Evolutionary conservation across 805 yeast species (phyloP).

Genomic region (Blastobotrys mokoenaii): DNA sequence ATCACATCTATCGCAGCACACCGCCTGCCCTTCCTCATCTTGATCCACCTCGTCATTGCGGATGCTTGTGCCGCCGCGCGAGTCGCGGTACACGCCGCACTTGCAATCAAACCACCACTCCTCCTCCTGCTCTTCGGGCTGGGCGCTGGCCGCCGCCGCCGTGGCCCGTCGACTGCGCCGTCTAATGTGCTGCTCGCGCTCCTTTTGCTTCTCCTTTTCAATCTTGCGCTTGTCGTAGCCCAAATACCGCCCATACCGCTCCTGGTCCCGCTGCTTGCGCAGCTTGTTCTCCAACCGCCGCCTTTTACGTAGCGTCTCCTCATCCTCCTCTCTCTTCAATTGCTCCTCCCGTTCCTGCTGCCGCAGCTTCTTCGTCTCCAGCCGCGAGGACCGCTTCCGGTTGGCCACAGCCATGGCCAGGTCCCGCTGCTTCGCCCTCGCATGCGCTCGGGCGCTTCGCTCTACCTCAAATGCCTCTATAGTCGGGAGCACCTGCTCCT

Average conservation of each 20-base stretch:
- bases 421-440: conserved; percentile 20
- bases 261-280: conserved; percentile 11
- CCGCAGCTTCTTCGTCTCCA: conserved; percentile 21
- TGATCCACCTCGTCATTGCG: conserved; percentile 17
- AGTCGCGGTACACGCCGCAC: conserved; percentile 31
- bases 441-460: conserved; percentile 19
- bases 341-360: conserved; percentile 20
- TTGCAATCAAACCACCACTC: conserved; percentile 34
- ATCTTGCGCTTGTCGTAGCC: conserved; percentile 11
- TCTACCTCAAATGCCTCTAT: conserved; percentile 22
- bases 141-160: conserved; percentile 7
- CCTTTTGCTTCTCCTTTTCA: conserved; percentile 9
- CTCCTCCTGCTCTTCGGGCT: conserved; percentile 5
- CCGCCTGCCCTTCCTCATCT: conserved; percentile 32
- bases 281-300: conserved; percentile 6
- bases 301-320: conserved; percentile 6
- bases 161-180: conserved; percentile 3
- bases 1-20: conserved; percentile 32
- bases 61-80: too few species aligned
- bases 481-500: conserved; percentile 22
- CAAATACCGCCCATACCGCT: conserved; percentile 9
- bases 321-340: conserved; percentile 12
- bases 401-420: conserved; percentile 23
- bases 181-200: conserved; percentile 1
- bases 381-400: conserved; percentile 27